Percentiles rank a stretch among this genome's conserved stretches.
phyloP scores from a whole-genome alignment of 305 asterid species.

The Solanum chacoense region DNA sequence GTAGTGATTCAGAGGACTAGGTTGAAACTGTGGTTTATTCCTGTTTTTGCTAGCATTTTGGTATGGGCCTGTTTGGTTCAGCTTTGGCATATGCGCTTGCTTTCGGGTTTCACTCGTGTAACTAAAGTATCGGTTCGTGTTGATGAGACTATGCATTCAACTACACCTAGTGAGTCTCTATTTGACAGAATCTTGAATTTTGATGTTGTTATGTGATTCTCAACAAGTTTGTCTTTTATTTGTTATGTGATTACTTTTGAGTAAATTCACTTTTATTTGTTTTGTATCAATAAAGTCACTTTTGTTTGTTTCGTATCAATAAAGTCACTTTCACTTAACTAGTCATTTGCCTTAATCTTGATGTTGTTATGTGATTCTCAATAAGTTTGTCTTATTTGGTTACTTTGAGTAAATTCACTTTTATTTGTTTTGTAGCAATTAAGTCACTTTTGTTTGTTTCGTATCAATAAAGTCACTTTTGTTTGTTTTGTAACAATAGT shows the following conservation, averaged over 20 bases:
- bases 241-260: not conserved
- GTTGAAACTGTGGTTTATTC: constrained; percentile 76
- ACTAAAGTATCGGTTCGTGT: constrained; percentile 9
- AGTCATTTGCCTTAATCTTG: not conserved
- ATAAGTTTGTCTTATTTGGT: not conserved
- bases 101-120: constrained; percentile 34
- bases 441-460: not conserved
- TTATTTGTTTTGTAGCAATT: not conserved
- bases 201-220: not conserved
- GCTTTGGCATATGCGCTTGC: constrained; percentile 70
- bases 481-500: not conserved
- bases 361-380: not conserved
- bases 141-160: constrained; percentile 27
- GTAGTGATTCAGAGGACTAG: constrained; percentile 56
- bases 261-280: not conserved
- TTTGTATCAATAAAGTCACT: not conserved
- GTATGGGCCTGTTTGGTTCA: constrained; percentile 90
- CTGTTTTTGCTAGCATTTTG: constrained; percentile 72
- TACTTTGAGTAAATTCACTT: not conserved
- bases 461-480: not conserved
- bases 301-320: not conserved
- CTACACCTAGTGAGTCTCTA: constrained; percentile 56
- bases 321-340: not conserved
- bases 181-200: not conserved
- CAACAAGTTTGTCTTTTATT: not conserved